Percentiles rank a stretch among this genome's conserved stretches.
phyloP scores from a whole-genome alignment of 2,329 filamentous ascomycete genomes.

The Phyllosticta capitalensis region DNA sequence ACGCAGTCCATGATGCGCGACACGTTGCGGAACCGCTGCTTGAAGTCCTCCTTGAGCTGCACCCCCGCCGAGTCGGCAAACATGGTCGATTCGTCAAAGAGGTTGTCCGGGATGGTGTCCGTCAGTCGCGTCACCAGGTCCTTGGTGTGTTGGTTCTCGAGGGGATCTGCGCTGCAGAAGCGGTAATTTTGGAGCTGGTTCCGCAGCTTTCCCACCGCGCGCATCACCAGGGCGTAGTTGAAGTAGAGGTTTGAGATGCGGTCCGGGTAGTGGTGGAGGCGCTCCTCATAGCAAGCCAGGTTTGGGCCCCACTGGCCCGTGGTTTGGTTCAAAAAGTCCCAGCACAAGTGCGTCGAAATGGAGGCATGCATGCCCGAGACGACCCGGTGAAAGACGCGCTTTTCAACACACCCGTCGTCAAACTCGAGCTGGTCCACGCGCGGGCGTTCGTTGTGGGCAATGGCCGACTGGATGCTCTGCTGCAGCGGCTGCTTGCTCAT shows the following conservation, averaged over 20 bases:
- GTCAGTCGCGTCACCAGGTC: conserved; percentile 72
- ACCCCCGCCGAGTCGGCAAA: conserved; percentile 61
- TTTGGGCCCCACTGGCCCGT: conserved; percentile 92
- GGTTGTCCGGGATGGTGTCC: conserved; percentile 52
- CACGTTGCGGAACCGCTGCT: conserved; percentile 93
- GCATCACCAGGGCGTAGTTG: conserved; percentile 92
- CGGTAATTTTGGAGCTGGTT: conserved; percentile 75
- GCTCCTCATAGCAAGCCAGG: conserved; percentile 72
- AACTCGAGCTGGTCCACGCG: conserved; percentile 60
- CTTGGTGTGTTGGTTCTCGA: conserved; percentile 70
- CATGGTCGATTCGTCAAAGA: conserved; percentile 94
- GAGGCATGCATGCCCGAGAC: conserved; percentile 97
- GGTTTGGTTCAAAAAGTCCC: conserved; percentile 90
- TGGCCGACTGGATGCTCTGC: conserved; percentile 51
- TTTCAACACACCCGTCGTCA: conserved; percentile 91
- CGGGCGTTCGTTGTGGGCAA: conserved; percentile 38
- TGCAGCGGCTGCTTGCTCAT: conserved; percentile 51
- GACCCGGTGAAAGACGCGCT: conserved; percentile 94
- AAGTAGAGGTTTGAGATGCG: conserved; percentile 97
- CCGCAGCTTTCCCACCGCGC: conserved; percentile 82
- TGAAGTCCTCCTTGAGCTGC: conserved; percentile 91
- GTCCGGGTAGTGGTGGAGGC: conserved; percentile 78
- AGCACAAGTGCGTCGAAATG: conserved; percentile 92
- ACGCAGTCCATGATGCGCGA: conserved; percentile 97
- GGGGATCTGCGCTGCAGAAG: conserved; percentile 79